These are phyloP conservation scores for Sclerotinia sclerotiorum DNA, from an alignment of 2,329 filamentous ascomycete species.

Conservation along the genomic window DNA sequence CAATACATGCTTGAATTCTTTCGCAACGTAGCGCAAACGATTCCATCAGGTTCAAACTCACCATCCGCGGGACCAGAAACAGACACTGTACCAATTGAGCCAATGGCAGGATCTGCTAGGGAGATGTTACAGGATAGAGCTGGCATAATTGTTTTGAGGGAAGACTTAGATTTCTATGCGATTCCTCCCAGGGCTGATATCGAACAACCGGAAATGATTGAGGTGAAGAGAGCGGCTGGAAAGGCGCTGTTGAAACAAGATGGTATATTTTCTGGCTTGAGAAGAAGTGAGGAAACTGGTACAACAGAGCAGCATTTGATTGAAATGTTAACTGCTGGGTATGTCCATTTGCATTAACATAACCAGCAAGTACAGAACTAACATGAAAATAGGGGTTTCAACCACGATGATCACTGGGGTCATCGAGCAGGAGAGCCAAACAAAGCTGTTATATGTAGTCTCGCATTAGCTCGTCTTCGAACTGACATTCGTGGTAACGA, in stretches of 20 bases:
- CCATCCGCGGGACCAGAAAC: conserved; percentile 64
- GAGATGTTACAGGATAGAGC: conserved; percentile 84
- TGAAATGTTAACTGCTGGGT: conserved; percentile 99
- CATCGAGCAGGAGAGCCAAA: conserved; percentile 96
- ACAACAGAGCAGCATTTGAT: conserved; percentile 98
- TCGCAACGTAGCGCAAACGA: conserved; percentile 92
- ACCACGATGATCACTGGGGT: conserved; percentile 93
- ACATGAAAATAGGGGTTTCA: conserved; percentile 72
- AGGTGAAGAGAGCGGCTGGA: conserved; percentile 90
- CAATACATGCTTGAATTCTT: conserved; percentile 99
- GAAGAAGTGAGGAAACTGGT: conserved; percentile 92
- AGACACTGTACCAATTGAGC: conserved; percentile 68
- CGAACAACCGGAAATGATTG: conserved; percentile 85
- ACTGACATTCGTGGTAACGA: conserved; percentile 86
- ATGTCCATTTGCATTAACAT: conserved; percentile 43
- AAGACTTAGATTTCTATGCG: conserved; percentile 96
- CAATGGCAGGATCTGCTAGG: conserved; percentile 66
- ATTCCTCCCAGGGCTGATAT: conserved; percentile 88
- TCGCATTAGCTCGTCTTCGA: conserved; percentile 86
- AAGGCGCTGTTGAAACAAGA: conserved; percentile 83
- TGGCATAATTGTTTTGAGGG: conserved; percentile 93
- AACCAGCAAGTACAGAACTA: not conserved
- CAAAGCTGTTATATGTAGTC: conserved; percentile 96
- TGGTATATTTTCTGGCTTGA: conserved; percentile 92
- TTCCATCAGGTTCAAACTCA: conserved; percentile 70